phyloP scores from a whole-genome alignment of 2,329 filamentous ascomycete species.

The Neurospora sp. region DNA sequence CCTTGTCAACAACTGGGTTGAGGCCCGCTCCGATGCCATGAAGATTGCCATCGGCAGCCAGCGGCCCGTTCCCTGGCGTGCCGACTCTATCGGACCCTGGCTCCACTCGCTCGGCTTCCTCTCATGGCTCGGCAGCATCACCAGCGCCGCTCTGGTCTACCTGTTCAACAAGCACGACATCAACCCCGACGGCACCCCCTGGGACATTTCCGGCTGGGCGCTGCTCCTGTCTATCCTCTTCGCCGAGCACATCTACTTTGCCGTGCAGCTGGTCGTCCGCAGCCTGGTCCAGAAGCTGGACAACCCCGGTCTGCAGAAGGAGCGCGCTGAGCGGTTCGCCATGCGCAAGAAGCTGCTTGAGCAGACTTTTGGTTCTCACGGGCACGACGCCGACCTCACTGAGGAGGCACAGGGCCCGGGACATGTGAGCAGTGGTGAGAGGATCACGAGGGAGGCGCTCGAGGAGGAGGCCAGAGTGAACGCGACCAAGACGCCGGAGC shows the following conservation, averaged over 20 bases:
- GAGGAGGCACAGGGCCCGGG: conserved; percentile 38
- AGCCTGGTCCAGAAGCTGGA: conserved; percentile 71
- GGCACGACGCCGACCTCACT: conserved; percentile 29
- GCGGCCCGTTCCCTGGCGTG: conserved; percentile 78
- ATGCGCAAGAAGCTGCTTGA: conserved; percentile 73
- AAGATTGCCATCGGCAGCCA: conserved; percentile 89
- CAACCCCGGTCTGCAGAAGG: conserved; percentile 76
- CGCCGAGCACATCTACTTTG: conserved; percentile 83
- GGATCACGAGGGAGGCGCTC: conserved; percentile 54
- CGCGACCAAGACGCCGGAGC: conserved; percentile 40
- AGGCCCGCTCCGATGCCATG: conserved; percentile 84
- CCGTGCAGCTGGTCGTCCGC: conserved; percentile 62
- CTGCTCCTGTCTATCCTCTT: conserved; percentile 75
- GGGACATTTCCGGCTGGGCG: conserved; percentile 67
- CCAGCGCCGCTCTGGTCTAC: conserved; percentile 78
- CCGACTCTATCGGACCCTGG: conserved; percentile 93
- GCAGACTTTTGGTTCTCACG: conserved; percentile 50
- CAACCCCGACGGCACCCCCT: conserved; percentile 56
- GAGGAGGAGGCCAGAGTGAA: conserved; percentile 52
- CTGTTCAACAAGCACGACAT: conserved; percentile 67
- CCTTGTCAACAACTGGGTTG: conserved; percentile 91
- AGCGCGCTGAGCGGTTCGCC: conserved; percentile 69
- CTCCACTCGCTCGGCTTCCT: conserved; percentile 76
- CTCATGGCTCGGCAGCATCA: conserved; percentile 88
- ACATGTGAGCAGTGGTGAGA: conserved; percentile 42